Conservation (phyloP, 1,139 yeast species). For the Nadsonia starkeyi-henricii region DNA sequence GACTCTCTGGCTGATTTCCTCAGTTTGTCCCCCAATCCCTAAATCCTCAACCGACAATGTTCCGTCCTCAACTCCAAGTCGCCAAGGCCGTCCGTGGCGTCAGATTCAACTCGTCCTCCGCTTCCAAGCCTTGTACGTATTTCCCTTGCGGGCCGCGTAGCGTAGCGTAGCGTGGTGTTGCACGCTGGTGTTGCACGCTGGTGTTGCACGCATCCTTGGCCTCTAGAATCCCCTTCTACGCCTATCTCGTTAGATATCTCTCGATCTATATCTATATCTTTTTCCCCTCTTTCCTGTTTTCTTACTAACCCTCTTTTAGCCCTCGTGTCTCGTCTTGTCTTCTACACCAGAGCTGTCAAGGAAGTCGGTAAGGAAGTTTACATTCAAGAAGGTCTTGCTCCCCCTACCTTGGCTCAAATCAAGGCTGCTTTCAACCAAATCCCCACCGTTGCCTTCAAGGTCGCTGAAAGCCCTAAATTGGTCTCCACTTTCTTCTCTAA, state of each 20-base stretch:
- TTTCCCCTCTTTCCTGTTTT: not conserved
- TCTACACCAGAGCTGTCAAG: constrained; percentile 83
- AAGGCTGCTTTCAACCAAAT: constrained; percentile 45
- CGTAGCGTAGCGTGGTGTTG: no score
- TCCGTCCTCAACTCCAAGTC: constrained; percentile 7
- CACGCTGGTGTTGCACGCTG: no score
- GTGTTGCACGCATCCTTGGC: no score
- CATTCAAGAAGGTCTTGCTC: constrained; percentile 83
- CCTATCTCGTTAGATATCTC: no score
- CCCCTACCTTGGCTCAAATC: constrained; percentile 72
- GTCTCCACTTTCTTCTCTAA: constrained; percentile 25
- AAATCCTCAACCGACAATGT: constrained; percentile 5
- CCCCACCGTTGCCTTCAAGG: constrained; percentile 36
- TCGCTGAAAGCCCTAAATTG: constrained; percentile 21
- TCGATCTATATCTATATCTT: no score
- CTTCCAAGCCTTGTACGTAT: constrained; percentile 7
- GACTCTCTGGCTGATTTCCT: no score
- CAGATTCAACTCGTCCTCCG: constrained; percentile 9
- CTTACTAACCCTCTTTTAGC: constrained; percentile 4
- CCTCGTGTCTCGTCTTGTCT: constrained; percentile 25
- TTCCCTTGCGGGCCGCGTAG: no score
- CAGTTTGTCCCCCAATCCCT: no score
- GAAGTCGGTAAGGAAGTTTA: constrained; percentile 86
- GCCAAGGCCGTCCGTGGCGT: constrained; percentile 7
- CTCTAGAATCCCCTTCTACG: no score